Base-by-base conservation (phyloP, 352 stramenopile species). In the Globisporangium mamillatum region DNA sequence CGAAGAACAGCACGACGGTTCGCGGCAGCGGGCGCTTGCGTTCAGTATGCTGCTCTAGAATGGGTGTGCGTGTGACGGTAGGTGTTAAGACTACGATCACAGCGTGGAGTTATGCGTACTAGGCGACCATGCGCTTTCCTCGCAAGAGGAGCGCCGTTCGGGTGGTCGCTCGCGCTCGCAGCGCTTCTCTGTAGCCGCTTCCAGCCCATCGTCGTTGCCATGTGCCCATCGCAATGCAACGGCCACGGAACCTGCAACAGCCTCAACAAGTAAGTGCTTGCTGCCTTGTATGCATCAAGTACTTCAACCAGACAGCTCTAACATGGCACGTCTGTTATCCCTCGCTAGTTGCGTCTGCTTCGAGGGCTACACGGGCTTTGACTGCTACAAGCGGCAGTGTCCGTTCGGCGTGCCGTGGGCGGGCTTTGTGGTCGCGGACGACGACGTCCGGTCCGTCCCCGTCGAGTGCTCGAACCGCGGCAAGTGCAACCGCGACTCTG, bases 371-470 rank as follows among this genome's bases (percentile, higher is more conserved):
- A 82, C 76, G 24, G 91, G 92, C 48, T 92, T 88, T 68, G 93
- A 97, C 75, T 98, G 95, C 80, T 84, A 77, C 58, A 69, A 77
- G 4, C 82, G 89, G 22, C 70, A 68, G 22, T 98, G 95, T 68
- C 83, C 95, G 24, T 72, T 67, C n/a, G 89, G 81, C 22, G 65
- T 67, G 22, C 82, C 86, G 4, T 92, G 86, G 86, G 69, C 75
- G 25, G 82, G 84, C 64, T 83, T 89, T 48, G 79, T 82, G 0
- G 70, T 70, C 1, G 82, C 66, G 3, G 38, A 73, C 24, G 80
- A 92, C 64, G 68, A 71, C 8, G 73, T 81, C 22, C 81, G 83
- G 12, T 77, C 78, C 1, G 68, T 79, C 1, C 16, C 75, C 3
- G 62, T 73, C 48, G 86, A 94, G 69, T 94, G 86, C 71, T 88